Percentiles rank a stretch among this genome's conserved stretches.
Evolutionary conservation across 2,329 filamentous ascomycete species (phyloP).

Genomic region (Monilinia fructigena): DNA sequence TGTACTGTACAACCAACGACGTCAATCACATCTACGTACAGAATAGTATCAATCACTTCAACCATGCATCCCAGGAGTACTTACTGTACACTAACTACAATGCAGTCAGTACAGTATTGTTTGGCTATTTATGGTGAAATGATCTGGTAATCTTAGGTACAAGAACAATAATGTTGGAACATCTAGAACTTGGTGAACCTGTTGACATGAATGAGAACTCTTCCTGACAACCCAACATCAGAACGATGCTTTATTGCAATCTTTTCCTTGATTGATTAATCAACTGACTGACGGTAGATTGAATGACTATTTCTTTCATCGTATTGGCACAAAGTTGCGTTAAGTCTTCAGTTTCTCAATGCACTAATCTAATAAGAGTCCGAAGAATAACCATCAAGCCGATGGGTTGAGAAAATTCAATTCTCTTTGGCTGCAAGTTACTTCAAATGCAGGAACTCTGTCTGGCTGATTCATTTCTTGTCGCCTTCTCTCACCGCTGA

Average conservation of each 20-base stretch:
- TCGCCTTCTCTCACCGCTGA: conserved; percentile 12
- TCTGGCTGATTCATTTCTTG: conserved; percentile 6
- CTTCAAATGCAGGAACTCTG: conserved; percentile 10
- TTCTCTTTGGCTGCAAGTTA: conserved; percentile 12
- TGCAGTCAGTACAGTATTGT: too few relatives aligned
- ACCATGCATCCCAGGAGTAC: background rate
- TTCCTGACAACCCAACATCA: background rate
- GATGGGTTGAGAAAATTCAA: background rate
- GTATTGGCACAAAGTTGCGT: conserved; percentile 12
- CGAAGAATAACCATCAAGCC: background rate
- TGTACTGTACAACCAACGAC: background rate
- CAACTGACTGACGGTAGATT: too few relatives aligned
- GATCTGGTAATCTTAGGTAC: background rate
- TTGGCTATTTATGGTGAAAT: background rate
- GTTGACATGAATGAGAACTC: background rate
- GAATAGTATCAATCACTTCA: background rate
- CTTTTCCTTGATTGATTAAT: background rate
- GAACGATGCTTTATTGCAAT: background rate
- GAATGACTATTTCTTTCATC: background rate
- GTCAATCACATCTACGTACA: background rate
- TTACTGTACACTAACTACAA: too few relatives aligned
- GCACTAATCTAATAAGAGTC: background rate
- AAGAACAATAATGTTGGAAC: background rate
- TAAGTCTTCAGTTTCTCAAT: background rate
- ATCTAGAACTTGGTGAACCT: background rate